Evolutionary conservation across 257 asterid genomes (phyloP).

Genomic region (Perilla frutescens): DNA sequence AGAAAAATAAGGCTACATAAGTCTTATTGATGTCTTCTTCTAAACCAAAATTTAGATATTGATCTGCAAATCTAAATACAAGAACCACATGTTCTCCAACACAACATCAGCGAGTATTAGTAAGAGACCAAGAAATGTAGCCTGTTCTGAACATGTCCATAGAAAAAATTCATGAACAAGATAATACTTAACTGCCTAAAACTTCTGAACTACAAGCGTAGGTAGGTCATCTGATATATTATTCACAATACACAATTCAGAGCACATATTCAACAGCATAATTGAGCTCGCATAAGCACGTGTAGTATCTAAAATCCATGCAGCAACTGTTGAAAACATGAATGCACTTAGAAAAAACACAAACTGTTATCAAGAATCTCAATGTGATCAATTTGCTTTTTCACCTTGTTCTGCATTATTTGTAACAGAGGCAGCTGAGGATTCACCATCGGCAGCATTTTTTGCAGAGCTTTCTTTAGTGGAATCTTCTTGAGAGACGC

Average conservation of each 20-base stretch:
- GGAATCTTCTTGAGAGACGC: constrained; percentile 57
- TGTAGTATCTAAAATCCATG: background rate
- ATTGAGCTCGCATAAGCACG: background rate
- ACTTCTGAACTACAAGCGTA: background rate
- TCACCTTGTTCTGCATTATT: constrained; percentile 51
- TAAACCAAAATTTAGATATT: background rate
- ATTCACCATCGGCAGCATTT: constrained; percentile 56
- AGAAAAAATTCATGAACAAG: background rate
- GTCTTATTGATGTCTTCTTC: background rate
- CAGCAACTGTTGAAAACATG: constrained; percentile 14
- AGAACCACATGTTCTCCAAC: background rate
- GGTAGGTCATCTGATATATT: constrained; percentile 7
- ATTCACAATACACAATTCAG: background rate
- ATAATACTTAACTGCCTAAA: background rate
- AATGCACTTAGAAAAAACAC: constrained; percentile 31
- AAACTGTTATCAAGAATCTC: constrained; percentile 42
- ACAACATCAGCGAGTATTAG: background rate
- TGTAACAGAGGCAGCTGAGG: constrained; percentile 65
- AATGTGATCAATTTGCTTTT: constrained; percentile 42
- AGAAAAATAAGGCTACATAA: background rate
- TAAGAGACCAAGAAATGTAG: background rate
- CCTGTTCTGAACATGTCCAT: constrained; percentile 4
- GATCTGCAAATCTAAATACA: background rate
- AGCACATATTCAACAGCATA: constrained; percentile 21
- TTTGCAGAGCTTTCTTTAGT: constrained; percentile 57